These are phyloP conservation scores for Claviceps pazoutovae DNA, from an alignment of 2,329 filamentous ascomycete species.

Conservation along the genomic window DNA sequence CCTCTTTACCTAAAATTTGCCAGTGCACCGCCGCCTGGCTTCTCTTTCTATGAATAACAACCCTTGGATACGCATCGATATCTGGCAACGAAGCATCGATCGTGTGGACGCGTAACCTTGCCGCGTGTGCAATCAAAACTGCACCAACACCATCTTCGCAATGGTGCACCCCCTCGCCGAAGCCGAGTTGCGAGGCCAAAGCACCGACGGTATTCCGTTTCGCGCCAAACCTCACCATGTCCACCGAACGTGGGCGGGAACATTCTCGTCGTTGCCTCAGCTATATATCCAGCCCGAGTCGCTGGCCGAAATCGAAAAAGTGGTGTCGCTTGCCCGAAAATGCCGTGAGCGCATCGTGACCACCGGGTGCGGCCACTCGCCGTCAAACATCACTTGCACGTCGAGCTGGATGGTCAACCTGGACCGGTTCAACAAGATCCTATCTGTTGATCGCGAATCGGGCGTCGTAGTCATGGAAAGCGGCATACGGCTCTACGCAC, in stretches of 20 bases:
- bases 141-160: neutral
- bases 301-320: slow-evolving; percentile 68
- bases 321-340: slow-evolving; percentile 63
- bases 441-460: slow-evolving; percentile 53
- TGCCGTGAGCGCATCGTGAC: slow-evolving; percentile 72
- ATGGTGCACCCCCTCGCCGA: slow-evolving; percentile 26
- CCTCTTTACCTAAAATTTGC: no score
- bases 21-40: neutral
- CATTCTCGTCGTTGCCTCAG: slow-evolving; percentile 79
- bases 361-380: slow-evolving; percentile 85
- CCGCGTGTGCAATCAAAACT: neutral
- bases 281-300: slow-evolving; percentile 78
- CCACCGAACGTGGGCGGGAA: slow-evolving; percentile 90
- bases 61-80: neutral
- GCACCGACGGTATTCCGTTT: slow-evolving; percentile 48
- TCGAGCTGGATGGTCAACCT: slow-evolving; percentile 92
- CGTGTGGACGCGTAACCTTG: neutral
- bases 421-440: slow-evolving; percentile 62
- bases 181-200: slow-evolving; percentile 18
- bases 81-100: no score
- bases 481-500: slow-evolving; percentile 68
- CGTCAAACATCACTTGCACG: slow-evolving; percentile 81
- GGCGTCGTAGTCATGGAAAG: slow-evolving; percentile 65
- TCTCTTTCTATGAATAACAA: neutral
- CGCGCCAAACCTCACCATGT: slow-evolving; percentile 56